Percentiles rank a stretch among this genome's conserved stretches.
phyloP scores from a whole-genome alignment of 352 stramenopile genomes.

The Stramenopiles sp. region DNA sequence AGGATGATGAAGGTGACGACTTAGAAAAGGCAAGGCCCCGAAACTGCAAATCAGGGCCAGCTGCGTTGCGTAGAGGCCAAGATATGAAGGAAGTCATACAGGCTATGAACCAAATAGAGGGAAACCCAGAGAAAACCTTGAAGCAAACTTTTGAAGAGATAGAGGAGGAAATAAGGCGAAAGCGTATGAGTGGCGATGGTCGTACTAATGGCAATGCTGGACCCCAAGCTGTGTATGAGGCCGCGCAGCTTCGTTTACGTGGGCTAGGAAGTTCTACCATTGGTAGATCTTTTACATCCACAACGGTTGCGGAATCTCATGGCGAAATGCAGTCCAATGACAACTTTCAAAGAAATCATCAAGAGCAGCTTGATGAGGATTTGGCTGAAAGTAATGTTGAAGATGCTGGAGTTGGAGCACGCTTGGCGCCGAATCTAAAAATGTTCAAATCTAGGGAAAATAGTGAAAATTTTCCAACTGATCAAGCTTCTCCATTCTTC shows the following conservation, averaged over 20 bases:
- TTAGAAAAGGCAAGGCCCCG: not conserved
- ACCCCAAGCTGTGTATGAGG: not conserved
- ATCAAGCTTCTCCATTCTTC: no score
- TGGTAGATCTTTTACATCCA: not conserved
- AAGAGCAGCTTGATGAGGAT: no score
- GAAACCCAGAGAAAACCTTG: not conserved
- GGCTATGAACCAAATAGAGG: constrained; percentile 6
- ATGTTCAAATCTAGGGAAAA: not conserved
- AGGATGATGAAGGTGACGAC: not conserved
- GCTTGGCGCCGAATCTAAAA: not conserved
- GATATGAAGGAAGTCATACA: constrained; percentile 8
- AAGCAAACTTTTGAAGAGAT: not conserved
- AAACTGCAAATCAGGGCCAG: not conserved
- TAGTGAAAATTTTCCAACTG: no score
- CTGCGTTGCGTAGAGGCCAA: not conserved
- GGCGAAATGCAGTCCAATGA: no score
- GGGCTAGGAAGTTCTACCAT: not conserved
- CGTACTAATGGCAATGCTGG: constrained; percentile 1
- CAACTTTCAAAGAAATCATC: no score
- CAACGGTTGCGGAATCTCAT: no score
- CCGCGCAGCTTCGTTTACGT: not conserved
- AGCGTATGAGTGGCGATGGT: not conserved
- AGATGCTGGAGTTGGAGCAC: not conserved
- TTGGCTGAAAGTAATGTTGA: no score
- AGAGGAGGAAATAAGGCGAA: constrained; percentile 8